phyloP scores from a whole-genome alignment of 106 monocot species.

The Chionographis japonica region DNA sequence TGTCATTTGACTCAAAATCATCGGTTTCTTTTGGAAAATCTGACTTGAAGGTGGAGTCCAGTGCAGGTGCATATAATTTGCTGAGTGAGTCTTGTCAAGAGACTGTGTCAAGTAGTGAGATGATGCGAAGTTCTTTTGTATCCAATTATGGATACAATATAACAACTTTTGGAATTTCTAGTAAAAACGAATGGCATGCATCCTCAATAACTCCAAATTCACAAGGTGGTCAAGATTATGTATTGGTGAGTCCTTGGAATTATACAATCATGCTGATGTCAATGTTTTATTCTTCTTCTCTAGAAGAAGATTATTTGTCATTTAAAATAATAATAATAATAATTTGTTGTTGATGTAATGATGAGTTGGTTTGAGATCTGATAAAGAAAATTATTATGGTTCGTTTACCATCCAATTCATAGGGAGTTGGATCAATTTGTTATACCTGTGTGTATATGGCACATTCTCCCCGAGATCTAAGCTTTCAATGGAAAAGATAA shows the following conservation, averaged over 20 bases:
- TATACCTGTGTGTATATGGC: too few relatives aligned
- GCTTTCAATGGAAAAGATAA: too few relatives aligned
- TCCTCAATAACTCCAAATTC: slow-evolving; percentile 30
- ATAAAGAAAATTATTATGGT: too few relatives aligned
- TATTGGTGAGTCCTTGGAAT: slow-evolving; percentile 19
- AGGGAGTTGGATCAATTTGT: too few relatives aligned
- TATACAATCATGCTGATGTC: not conserved
- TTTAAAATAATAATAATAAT: too few relatives aligned
- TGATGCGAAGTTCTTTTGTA: not conserved
- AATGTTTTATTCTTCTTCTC: not conserved
- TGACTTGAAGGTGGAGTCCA: slow-evolving; percentile 3
- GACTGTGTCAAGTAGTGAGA: not conserved
- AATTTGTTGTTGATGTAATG: too few relatives aligned
- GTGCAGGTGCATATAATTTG: slow-evolving; percentile 42
- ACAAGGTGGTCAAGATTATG: slow-evolving; percentile 37
- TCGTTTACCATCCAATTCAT: too few relatives aligned
- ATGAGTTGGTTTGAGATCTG: too few relatives aligned
- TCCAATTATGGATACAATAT: slow-evolving; percentile 8
- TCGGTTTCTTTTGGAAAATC: too few relatives aligned
- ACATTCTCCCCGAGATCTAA: too few relatives aligned
- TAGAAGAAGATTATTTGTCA: too few relatives aligned
- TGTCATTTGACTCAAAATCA: too few relatives aligned
- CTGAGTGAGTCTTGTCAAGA: slow-evolving; percentile 1
- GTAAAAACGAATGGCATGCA: slow-evolving; percentile 37
- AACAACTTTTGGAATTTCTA: slow-evolving; percentile 40